phyloP scores from a whole-genome alignment of 2,329 filamentous ascomycete genomes.

The Beauveria australis region DNA sequence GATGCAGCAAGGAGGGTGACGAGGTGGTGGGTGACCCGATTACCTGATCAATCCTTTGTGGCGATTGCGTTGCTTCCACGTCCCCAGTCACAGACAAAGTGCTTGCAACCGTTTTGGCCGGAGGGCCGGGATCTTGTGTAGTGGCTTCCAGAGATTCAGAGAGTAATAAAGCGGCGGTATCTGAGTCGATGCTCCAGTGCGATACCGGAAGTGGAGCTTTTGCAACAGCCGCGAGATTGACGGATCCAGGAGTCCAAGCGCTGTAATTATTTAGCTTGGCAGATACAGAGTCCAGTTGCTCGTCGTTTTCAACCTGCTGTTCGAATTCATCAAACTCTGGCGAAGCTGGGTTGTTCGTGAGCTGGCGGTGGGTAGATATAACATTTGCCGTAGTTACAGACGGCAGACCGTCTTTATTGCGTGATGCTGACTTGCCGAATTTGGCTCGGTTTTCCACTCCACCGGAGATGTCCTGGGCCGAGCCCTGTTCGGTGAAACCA shows the following conservation, averaged over 20 bases:
- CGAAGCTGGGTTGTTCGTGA: conserved; percentile 37
- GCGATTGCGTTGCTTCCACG: background rate
- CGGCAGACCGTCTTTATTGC: conserved; percentile 11
- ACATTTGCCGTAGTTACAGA: conserved; percentile 21
- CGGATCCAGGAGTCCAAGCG: conserved; percentile 22
- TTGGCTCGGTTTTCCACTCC: conserved; percentile 7
- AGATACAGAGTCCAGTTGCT: conserved; percentile 18
- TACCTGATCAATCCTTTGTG: background rate
- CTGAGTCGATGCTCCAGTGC: conserved; percentile 12
- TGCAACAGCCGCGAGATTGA: background rate
- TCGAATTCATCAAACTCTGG: conserved; percentile 44
- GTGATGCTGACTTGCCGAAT: conserved; percentile 1
- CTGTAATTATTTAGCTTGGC: background rate
- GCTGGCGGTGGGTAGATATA: conserved; percentile 3
- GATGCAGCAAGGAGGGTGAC: background rate
- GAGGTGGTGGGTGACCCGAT: background rate
- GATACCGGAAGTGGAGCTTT: conserved; percentile 9
- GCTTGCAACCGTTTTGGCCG: background rate
- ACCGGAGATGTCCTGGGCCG: background rate
- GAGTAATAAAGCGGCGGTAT: background rate
- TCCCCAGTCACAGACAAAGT: background rate
- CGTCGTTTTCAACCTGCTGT: conserved; percentile 23
- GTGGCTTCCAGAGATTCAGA: conserved; percentile 14
- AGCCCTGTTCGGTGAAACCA: conserved; percentile 7
- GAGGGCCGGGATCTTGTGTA: background rate